Evolutionary conservation across 73 alveolate genomes (phyloP).

Genomic region (Urostyla sp.): DNA sequence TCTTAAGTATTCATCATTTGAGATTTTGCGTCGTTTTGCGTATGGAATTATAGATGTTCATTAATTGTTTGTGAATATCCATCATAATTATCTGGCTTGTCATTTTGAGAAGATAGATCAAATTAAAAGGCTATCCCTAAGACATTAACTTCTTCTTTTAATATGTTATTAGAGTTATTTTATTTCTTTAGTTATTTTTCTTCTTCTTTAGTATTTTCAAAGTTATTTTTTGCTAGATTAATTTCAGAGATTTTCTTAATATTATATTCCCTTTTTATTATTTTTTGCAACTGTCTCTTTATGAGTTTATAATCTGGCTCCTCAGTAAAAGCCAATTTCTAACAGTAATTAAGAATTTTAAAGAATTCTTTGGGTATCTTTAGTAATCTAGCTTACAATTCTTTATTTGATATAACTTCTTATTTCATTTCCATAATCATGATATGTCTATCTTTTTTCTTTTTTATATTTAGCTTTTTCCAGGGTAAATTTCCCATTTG

Average conservation of each 20-base stretch:
- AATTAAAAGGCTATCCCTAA: not conserved
- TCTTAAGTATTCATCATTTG: not conserved
- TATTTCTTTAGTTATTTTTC: not conserved
- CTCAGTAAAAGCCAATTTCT: not conserved
- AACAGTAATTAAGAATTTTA: not conserved
- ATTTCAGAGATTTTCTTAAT: slow-evolving; percentile 7
- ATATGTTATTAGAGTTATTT: not conserved
- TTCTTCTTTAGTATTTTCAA: slow-evolving; percentile 40
- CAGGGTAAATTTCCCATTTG: slow-evolving; percentile 33
- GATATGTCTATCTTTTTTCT: slow-evolving; percentile 42
- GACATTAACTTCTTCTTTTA: not conserved
- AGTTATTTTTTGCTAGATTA: not conserved
- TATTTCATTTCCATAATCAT: slow-evolving; percentile 32
- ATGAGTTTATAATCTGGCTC: slow-evolving; percentile 13
- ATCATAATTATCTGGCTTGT: not conserved
- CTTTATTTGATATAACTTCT: not conserved
- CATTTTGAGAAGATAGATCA: too few relatives aligned
- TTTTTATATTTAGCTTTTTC: slow-evolving; percentile 2
- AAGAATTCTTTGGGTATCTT: slow-evolving; percentile 3
- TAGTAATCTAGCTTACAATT: not conserved
- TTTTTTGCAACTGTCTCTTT: not conserved
- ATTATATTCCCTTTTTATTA: not conserved
- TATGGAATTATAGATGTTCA: slow-evolving; percentile 2
- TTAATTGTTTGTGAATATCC: not conserved
- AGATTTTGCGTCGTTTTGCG: slow-evolving; percentile 7